These are phyloP conservation scores for Microthlaspi erraticum DNA, from an alignment of 345 rosid species.

Conservation along the genomic window DNA sequence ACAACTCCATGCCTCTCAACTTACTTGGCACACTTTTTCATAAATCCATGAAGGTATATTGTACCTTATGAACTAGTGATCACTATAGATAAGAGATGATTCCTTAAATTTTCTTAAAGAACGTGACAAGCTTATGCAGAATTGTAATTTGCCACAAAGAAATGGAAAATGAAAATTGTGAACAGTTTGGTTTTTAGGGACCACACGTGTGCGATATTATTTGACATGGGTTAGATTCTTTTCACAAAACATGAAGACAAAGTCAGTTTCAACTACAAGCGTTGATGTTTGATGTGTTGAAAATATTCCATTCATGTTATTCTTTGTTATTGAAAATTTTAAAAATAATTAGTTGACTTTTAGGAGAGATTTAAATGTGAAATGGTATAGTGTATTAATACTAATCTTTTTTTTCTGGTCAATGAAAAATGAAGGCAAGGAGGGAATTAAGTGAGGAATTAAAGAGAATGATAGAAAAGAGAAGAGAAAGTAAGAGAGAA, in stretches of 20 bases:
- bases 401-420: not conserved
- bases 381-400: too few relatives aligned
- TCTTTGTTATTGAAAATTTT: not conserved
- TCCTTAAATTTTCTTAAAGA: not conserved
- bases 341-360: too few relatives aligned
- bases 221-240: conserved; percentile 37
- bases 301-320: conserved; percentile 3
- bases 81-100: not conserved
- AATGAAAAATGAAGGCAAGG: conserved; percentile 62
- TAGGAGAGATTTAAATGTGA: too few relatives aligned
- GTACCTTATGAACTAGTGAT: not conserved
- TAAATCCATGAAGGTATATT: conserved; percentile 75
- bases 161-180: not conserved
- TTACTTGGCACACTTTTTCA: conserved; percentile 83
- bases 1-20: conserved; percentile 93
- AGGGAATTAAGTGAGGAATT: conserved; percentile 59
- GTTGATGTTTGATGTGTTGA: conserved; percentile 27
- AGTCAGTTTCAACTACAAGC: conserved; percentile 2
- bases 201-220: conserved; percentile 31
- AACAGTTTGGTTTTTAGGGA: conserved; percentile 8
- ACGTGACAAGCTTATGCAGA: conserved; percentile 19
- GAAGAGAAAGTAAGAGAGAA: conserved; percentile 53
- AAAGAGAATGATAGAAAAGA: conserved; percentile 64
- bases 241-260: conserved; percentile 38
- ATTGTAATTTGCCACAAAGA: conserved; percentile 19